These are phyloP conservation scores for Auricularia sp. DNA, from an alignment of 768 basidiomycete genomes.

Conservation along the genomic window DNA sequence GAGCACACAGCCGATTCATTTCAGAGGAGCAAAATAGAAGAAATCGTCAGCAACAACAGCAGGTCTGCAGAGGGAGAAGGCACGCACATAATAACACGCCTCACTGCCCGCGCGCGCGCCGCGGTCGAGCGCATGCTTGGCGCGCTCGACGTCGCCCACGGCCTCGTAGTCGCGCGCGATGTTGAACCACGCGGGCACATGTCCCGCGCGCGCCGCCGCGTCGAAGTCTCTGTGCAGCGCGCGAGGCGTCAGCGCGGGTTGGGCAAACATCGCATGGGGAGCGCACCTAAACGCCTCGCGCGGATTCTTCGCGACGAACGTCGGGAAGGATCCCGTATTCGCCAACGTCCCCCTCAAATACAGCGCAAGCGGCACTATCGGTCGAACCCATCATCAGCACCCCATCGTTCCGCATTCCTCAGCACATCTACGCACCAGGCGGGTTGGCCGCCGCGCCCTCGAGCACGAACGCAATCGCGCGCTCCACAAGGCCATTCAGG, in stretches of 20 bases:
- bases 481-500: neutral
- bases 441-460: neutral
- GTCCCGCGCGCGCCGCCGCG: slow-evolving; percentile 66
- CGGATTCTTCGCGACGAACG: no score
- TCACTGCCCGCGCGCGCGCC: slow-evolving; percentile 68
- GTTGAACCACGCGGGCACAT: slow-evolving; percentile 78
- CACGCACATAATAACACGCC: slow-evolving; percentile 68
- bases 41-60: slow-evolving; percentile 3
- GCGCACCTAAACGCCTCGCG: no score
- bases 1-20: no score
- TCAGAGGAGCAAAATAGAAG: slow-evolving; percentile 3
- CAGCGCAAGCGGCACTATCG: no score
- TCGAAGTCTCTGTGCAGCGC: slow-evolving; percentile 57
- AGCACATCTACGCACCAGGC: neutral
- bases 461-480: neutral
- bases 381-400: no score
- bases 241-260: neutral
- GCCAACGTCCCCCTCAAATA: no score
- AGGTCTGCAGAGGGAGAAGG: neutral
- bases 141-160: slow-evolving; percentile 62
- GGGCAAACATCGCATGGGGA: no score
- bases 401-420: no score
- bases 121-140: slow-evolving; percentile 79
- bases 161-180: slow-evolving; percentile 88
- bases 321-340: no score